phyloP scores from a whole-genome alignment of 331 rosid genomes.

The Dryas integrifolia region DNA sequence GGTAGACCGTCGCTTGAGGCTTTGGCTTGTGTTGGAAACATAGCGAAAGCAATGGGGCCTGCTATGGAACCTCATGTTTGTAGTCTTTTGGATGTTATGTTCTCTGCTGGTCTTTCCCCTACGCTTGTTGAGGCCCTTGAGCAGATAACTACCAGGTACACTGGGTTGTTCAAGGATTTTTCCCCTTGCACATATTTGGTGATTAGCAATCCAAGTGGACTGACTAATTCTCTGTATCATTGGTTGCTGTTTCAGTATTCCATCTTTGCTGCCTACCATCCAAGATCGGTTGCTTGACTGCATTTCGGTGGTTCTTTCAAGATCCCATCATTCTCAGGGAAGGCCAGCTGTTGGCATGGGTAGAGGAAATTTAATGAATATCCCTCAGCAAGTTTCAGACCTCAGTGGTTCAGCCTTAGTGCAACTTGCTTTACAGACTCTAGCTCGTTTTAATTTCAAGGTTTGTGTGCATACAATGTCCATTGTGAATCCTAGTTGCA shows the following conservation, averaged over 20 bases:
- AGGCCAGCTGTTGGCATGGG: slow-evolving; percentile 50
- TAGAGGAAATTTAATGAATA: slow-evolving; percentile 54
- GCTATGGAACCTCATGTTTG: slow-evolving; percentile 84
- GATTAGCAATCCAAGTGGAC: slow-evolving; percentile 17
- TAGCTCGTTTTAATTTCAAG: slow-evolving; percentile 91
- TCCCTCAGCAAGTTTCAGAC: slow-evolving; percentile 71
- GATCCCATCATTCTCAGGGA: slow-evolving; percentile 68
- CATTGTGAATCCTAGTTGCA: slow-evolving; percentile 7
- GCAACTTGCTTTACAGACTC: slow-evolving; percentile 94
- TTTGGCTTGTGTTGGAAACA: slow-evolving; percentile 95
- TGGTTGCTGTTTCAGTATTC: slow-evolving; percentile 58
- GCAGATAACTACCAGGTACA: slow-evolving; percentile 70
- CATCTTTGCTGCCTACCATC: slow-evolving; percentile 81
- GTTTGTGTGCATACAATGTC: slow-evolving; percentile 38
- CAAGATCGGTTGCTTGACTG: slow-evolving; percentile 89
- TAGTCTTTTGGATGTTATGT: slow-evolving; percentile 89
- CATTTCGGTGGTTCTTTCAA: slow-evolving; percentile 88
- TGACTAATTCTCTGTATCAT: slow-evolving; percentile 13
- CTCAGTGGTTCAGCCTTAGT: slow-evolving; percentile 67
- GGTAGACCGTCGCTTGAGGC: slow-evolving; percentile 96
- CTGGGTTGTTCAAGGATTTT: slow-evolving; percentile 9
- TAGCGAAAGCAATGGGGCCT: slow-evolving; percentile 92
- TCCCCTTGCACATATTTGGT: slow-evolving; percentile 15
- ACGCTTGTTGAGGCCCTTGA: slow-evolving; percentile 91
- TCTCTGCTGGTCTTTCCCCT: slow-evolving; percentile 80